Percentiles rank a stretch among this genome's conserved stretches.
Conservation (phyloP, 2,329 filamentous ascomycete species). For the Claviceps cyperi region DNA sequence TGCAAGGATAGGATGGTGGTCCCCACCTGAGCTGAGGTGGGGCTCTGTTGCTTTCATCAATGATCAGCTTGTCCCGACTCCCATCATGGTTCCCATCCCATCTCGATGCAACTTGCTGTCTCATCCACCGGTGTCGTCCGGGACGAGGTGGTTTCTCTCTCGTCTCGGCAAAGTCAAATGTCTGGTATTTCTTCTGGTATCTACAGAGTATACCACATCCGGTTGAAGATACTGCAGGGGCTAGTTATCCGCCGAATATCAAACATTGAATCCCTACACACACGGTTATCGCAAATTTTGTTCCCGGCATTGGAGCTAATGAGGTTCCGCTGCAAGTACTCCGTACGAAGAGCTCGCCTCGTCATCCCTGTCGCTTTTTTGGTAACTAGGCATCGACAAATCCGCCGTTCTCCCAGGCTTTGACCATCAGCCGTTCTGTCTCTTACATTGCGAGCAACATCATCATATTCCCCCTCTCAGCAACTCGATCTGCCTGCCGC, state of each 20-base stretch:
- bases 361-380: slow-evolving; percentile 1
- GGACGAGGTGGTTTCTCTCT: no score
- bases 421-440: background rate
- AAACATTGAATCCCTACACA: background rate
- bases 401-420: background rate
- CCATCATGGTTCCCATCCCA: no score
- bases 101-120: no score
- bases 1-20: no score
- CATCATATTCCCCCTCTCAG: background rate
- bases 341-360: slow-evolving; percentile 2
- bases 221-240: background rate
- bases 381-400: background rate
- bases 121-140: no score
- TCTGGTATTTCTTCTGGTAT: no score
- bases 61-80: no score
- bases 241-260: background rate
- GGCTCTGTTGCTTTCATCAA: no score
- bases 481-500: background rate
- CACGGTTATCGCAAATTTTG: background rate
- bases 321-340: background rate
- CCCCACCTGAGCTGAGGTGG: no score
- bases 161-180: no score
- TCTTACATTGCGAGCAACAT: background rate
- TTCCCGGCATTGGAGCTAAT: background rate
- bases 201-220: no score